Base-by-base conservation (phyloP, 2,329 filamentous ascomycete species). In the Hysterium pulicare region DNA sequence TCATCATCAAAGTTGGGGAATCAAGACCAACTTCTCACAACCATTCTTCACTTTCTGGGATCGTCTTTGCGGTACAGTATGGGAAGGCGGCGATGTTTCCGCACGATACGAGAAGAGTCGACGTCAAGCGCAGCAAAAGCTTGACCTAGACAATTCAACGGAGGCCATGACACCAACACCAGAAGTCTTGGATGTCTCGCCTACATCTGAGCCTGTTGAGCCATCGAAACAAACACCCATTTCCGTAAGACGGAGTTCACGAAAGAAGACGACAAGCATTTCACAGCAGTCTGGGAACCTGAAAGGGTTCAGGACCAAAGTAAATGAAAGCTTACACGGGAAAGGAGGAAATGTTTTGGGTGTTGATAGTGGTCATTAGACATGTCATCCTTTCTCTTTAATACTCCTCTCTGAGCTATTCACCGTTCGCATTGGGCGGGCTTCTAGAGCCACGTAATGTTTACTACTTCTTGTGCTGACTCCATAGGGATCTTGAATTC, bases 31-130 rank as follows among this genome's bases (percentile, higher is more conserved):
- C 71, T 94, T 89, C 67, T 86, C 84, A 4, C 88, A 94, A 68
- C 88, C 88, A 3, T 94, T 90, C 72, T 96, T 97, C 71, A 96
- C 87, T 36, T 90, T 96, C 71, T 97, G 93, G 89, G 93, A 98
- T 65, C 76, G 79, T 35, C 61, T 90, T 21, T 74, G 95, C 17
- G 83, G 84, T 39, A 98, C 93, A 19, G 86, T 82, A 68, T 96
- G 90, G 83, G 81, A 78, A 46, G 88, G 87, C 38, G 82, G 73
- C 51, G 81, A 81, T 58, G 78, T 78, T 26, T 73, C 69, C 50
- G 71, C 74, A 26, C 73, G 79, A 40, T 84, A 84, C 48, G 78
- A 82, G 61, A 71, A 77, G 35, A 71, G 75, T 22, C 72, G 75
- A 22, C 67, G 74, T 16, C 70, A 72, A 2, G 80, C 79, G 3